Evolutionary conservation across 164 flowering plant species (phyloP).

Genomic region (Annona cherimola): DNA sequence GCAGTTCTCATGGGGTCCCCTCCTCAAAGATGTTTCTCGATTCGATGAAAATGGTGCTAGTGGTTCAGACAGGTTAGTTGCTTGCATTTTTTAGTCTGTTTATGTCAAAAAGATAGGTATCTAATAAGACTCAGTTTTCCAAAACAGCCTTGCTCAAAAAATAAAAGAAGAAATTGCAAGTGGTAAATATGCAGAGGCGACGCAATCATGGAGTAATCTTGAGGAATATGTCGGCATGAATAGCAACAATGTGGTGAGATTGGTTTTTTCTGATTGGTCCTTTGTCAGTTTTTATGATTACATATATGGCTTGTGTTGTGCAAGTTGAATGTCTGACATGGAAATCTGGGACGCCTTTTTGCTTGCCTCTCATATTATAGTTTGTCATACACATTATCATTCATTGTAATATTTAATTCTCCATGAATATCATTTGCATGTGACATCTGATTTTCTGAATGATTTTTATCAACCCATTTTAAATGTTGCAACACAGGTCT

Average conservation of each 20-base stretch:
- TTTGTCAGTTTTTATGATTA: background rate
- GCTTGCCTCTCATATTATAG: background rate
- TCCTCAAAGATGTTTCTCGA: constrained; percentile 74
- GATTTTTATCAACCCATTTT: background rate
- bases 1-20: constrained; percentile 93
- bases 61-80: constrained; percentile 56
- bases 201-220: constrained; percentile 49
- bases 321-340: background rate
- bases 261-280: background rate
- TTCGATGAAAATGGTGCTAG: constrained; percentile 52
- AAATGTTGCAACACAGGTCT: no score
- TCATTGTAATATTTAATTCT: no score
- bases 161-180: constrained; percentile 49
- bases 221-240: constrained; percentile 34
- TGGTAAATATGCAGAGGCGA: constrained; percentile 50
- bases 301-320: background rate
- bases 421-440: background rate
- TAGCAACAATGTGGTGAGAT: constrained; percentile 62
- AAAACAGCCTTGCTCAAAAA: constrained; percentile 49
- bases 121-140: constrained; percentile 9
- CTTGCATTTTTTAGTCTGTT: background rate
- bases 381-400: no score
- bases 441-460: background rate
- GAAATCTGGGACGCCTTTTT: background rate
- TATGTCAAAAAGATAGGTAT: background rate